A percentile compares a stretch with the other conserved stretches of the same genome.
Evolutionary conservation across 2,329 filamentous ascomycete genomes (phyloP).

Genomic region (Chrysosporium keratinophilum): DNA sequence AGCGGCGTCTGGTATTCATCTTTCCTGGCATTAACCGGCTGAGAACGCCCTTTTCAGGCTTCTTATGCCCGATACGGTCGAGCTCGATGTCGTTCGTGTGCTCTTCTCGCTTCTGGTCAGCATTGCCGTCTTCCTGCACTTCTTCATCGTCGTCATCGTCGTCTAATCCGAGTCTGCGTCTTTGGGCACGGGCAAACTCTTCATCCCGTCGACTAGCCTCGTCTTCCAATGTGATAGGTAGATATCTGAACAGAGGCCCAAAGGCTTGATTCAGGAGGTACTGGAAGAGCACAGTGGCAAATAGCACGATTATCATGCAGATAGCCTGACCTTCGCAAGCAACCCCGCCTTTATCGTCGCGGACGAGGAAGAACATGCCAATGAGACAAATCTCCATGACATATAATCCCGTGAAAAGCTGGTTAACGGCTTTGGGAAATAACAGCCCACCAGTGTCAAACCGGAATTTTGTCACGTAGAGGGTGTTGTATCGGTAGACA

Average conservation of each 20-base stretch:
- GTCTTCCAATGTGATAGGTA: conserved; percentile 92
- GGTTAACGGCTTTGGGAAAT: conserved; percentile 87
- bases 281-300: conserved; percentile 69
- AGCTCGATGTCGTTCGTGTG: conserved; percentile 43
- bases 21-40: conserved; percentile 20
- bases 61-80: conserved; percentile 14
- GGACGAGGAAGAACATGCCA: conserved; percentile 74
- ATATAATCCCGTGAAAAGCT: conserved; percentile 89
- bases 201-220: conserved; percentile 86
- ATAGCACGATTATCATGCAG: conserved; percentile 65
- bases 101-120: conserved; percentile 26
- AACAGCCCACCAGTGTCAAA: conserved; percentile 86
- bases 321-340: conserved; percentile 67
- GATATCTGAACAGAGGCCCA: conserved; percentile 70
- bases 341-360: conserved; percentile 44
- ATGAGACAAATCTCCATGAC: conserved; percentile 87
- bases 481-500: conserved; percentile 90
- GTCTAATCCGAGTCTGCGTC: conserved; percentile 53
- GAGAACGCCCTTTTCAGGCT: conserved; percentile 12
- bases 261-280: conserved; percentile 72
- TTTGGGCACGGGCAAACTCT: conserved; percentile 72
- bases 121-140: conserved; percentile 36
- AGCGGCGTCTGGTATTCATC: conserved; percentile 21
- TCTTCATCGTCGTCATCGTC: conserved; percentile 44
- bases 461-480: conserved; percentile 84